These are phyloP conservation scores for Podaxis rugospora DNA, from an alignment of 768 basidiomycete genomes.

Conservation along the genomic window DNA sequence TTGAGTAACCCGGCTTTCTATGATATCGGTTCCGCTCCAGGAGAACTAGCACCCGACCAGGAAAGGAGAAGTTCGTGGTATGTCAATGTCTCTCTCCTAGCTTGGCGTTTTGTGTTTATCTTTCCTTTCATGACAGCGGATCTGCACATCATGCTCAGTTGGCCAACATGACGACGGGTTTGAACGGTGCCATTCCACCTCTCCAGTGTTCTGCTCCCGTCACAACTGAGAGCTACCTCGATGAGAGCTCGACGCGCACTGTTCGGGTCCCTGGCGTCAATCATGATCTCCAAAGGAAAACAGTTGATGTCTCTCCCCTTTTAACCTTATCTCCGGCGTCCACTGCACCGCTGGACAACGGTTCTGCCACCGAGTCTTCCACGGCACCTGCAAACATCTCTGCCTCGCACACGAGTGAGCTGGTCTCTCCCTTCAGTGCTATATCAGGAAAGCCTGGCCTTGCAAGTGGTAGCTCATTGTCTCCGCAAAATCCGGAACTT, in stretches of 20 bases:
- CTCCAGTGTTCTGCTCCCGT: constrained; percentile 2
- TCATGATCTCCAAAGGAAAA: neutral
- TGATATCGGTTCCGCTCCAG: constrained; percentile 43
- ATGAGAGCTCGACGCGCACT: constrained; percentile 1
- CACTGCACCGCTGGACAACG: constrained; percentile 1
- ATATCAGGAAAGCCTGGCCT: neutral
- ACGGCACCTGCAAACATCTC: neutral
- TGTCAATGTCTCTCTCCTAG: neutral
- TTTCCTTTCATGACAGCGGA: constrained; percentile 5
- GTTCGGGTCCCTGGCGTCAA: neutral
- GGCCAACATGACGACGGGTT: neutral
- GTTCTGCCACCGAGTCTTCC: neutral
- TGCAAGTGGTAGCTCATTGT: neutral
- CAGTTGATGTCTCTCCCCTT: neutral
- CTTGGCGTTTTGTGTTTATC: constrained; percentile 7
- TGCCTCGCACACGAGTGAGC: neutral
- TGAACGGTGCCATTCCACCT: constrained; percentile 1
- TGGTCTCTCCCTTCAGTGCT: neutral
- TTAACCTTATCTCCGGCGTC: constrained; percentile 6
- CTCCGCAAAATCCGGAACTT: neutral
- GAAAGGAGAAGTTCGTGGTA: constrained; percentile 7
- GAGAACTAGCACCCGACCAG: constrained; percentile 5
- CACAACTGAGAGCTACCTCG: constrained; percentile 4
- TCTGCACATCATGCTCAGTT: neutral
- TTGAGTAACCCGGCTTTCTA: constrained; percentile 27